A percentile compares a stretch with the other conserved stretches of the same genome.
Evolutionary conservation across 2,329 filamentous ascomycete genomes (phyloP).

Genomic region (Calonectria henricotiae): DNA sequence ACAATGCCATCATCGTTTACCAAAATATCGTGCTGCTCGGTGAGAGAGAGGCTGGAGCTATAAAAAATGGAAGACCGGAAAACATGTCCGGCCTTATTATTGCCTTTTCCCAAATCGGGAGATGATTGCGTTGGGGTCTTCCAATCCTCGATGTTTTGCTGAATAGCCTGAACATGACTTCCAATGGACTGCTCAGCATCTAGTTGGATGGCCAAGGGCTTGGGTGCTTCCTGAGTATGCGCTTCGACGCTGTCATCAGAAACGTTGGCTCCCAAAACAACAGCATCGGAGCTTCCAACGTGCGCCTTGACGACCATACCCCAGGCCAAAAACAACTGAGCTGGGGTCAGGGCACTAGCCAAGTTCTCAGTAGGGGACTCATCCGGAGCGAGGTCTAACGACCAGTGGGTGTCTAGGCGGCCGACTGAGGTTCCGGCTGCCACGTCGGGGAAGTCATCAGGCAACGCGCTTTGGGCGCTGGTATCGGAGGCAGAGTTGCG

Average conservation of each 20-base stretch:
- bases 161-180: neutral
- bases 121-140: neutral
- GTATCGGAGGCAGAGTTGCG: neutral
- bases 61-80: slow-evolving; percentile 8
- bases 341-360: slow-evolving; percentile 13
- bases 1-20: slow-evolving; percentile 1
- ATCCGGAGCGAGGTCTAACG: slow-evolving; percentile 9
- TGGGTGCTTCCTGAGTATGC: neutral
- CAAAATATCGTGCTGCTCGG: neutral
- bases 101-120: neutral
- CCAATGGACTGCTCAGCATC: slow-evolving; percentile 4
- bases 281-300: slow-evolving; percentile 3
- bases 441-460: slow-evolving; percentile 4
- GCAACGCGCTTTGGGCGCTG: slow-evolving; percentile 1
- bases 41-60: neutral
- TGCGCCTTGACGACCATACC: slow-evolving; percentile 7
- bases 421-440: neutral
- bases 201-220: slow-evolving; percentile 1
- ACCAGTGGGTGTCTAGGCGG: slow-evolving; percentile 10
- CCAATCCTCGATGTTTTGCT: neutral
- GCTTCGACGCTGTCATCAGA: neutral
- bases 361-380: slow-evolving; percentile 6
- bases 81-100: neutral
- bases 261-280: slow-evolving; percentile 4
- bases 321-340: slow-evolving; percentile 17